Evolutionary conservation across 441 rosid genomes (phyloP).

Genomic region (Gossypium schwendimanii): DNA sequence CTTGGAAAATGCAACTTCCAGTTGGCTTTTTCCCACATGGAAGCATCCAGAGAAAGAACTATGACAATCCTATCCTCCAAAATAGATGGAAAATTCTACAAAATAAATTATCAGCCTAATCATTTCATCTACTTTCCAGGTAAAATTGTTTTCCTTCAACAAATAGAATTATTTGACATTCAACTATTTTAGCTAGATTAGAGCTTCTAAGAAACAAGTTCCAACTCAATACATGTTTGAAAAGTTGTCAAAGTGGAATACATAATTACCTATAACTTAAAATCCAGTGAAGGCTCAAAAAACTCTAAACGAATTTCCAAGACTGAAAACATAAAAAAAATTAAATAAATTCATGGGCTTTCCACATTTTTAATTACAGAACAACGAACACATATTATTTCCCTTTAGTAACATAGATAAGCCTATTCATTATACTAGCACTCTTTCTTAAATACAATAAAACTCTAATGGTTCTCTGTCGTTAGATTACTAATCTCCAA

Average conservation of each 20-base stretch:
- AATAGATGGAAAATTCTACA: not conserved
- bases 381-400: not conserved
- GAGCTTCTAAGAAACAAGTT: not conserved
- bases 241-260: not conserved
- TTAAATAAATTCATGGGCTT: not conserved
- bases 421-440: not conserved
- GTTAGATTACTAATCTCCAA: not conserved
- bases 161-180: not conserved
- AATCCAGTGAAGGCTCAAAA: not conserved
- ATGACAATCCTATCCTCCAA: not conserved
- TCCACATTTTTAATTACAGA: slow-evolving; percentile 3
- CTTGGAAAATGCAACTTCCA: not conserved
- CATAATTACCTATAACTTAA: not conserved
- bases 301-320: not conserved
- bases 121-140: not conserved
- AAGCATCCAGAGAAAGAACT: not conserved
- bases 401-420: not conserved
- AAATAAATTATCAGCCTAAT: not conserved
- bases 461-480: not conserved
- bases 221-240: not conserved
- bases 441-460: not conserved
- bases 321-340: not conserved
- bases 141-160: not conserved
- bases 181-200: not conserved
- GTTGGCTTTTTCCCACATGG: not conserved